Evolutionary conservation across 169 alveolate genomes (phyloP).

Genomic region (Cyclospora cayetanensis): DNA sequence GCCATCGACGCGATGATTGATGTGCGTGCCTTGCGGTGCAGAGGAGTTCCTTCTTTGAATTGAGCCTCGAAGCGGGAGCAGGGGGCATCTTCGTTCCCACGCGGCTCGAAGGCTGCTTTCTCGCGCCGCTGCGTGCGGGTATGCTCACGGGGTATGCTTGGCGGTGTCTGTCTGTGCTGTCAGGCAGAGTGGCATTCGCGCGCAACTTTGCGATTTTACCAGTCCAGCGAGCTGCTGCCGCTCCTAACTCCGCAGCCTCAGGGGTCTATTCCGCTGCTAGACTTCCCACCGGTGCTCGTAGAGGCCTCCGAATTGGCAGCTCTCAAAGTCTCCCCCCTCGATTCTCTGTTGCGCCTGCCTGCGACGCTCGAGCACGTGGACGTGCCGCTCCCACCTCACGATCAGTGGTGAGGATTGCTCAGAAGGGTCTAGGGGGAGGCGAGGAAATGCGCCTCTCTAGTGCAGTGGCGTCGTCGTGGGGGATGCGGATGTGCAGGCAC

Average conservation of each 20-base stretch:
- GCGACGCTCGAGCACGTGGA: slow-evolving; percentile 29
- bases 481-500: too few relatives aligned
- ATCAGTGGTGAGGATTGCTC: background rate
- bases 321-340: background rate
- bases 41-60: too few relatives aligned
- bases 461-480: background rate
- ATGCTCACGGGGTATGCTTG: too few relatives aligned
- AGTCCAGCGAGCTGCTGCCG: slow-evolving; percentile 30
- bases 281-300: background rate
- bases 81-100: too few relatives aligned
- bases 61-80: too few relatives aligned
- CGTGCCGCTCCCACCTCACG: slow-evolving; percentile 34
- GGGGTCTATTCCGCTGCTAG: background rate
- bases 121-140: too few relatives aligned
- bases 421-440: background rate
- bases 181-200: slow-evolving; percentile 45
- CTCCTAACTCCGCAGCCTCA: background rate
- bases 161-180: background rate
- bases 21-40: slow-evolving; percentile 32
- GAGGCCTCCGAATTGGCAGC: background rate
- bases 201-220: slow-evolving; percentile 45
- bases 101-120: too few relatives aligned
- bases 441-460: background rate
- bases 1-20: slow-evolving; percentile 25
- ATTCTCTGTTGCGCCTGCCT: background rate